These are phyloP conservation scores for Centaurea solstitialis DNA, from an alignment of 129 eudicot species.

Conservation along the genomic window DNA sequence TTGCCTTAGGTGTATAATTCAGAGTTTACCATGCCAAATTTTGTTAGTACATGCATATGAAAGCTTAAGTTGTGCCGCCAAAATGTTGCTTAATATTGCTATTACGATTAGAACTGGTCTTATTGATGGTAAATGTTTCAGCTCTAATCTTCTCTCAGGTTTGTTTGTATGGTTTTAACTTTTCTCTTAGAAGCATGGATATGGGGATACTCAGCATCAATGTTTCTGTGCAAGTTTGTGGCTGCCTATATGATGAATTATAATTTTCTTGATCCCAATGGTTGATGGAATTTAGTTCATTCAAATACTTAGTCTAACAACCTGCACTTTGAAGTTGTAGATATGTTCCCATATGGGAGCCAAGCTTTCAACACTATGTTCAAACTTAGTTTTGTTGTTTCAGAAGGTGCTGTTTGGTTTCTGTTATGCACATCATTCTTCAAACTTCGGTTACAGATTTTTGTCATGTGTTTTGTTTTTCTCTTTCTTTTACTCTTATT, in stretches of 20 bases:
- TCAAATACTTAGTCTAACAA: not conserved
- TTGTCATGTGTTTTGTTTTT: not conserved
- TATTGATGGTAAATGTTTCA: not conserved
- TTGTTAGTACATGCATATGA: not conserved
- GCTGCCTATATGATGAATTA: not conserved
- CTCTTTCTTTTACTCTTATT: not conserved
- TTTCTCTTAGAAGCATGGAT: not conserved
- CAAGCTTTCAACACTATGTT: not conserved
- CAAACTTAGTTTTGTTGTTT: not conserved
- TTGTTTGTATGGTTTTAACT: not conserved
- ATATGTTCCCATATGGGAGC: not conserved
- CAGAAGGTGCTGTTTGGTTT: not conserved
- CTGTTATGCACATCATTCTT: not conserved
- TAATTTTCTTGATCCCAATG: not conserved
- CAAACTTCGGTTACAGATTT: not conserved
- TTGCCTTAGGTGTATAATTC: not conserved
- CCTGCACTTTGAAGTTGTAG: not conserved
- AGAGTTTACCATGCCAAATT: slow-evolving; percentile 1
- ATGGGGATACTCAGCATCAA: not conserved
- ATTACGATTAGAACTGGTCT: not conserved
- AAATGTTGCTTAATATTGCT: not conserved
- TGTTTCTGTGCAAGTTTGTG: not conserved
- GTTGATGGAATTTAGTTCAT: not conserved
- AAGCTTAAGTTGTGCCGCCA: not conserved
- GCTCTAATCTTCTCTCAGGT: not conserved